Evolutionary conservation across 768 basidiomycete species (phyloP), one percentile per base, ranked within the genome.

Genomic region (Plicaturopsis crispa): DNA sequence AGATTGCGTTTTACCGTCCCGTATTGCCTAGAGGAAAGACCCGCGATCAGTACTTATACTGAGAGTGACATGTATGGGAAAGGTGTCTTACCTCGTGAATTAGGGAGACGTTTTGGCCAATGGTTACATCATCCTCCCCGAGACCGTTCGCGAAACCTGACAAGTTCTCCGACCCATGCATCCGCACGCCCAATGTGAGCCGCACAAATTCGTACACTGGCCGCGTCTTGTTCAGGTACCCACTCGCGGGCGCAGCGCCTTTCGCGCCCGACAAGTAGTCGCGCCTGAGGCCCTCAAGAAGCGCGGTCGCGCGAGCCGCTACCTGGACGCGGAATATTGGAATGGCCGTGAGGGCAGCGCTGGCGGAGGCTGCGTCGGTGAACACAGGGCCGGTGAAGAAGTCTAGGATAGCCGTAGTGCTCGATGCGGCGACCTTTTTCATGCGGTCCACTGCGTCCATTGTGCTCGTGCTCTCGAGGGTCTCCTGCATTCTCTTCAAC

Each of bases 141-240:
- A 70, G 52, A 1, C 64, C 70, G 35, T 66, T 62, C 2, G 45
- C 52, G 39, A 75, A 75, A 24, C 54, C 50, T 11, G 45, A 52
- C 31, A 73, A 56, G 53, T 90, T 90, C 48, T 84, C 83, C n/a
- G 61, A 53, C 5, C 86, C 86, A 40, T 87, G 79, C 82, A 87
- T 88, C 47, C 62, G 63, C 20, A 91, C 63, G 4, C 76, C 80
- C 14, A 90, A 63, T 16, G 62, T 68, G 21, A 70, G 54, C 20
- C 88, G 70, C 18, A 91, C 66, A 48, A 70, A 91, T 51, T 79
- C 73, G 57, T 91, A 91, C 34, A 89, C 49, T 4, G 61, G 48
- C 33, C 70, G 68, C 8, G 85, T 85, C 56, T 56, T 56, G 33
- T 65, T 65, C 34, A 76, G 56, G 59, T 65, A 63, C 40, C 50